Base-by-base conservation (phyloP, 2,329 filamentous ascomycete species). In the Lasiodiplodia hormozganensis region DNA sequence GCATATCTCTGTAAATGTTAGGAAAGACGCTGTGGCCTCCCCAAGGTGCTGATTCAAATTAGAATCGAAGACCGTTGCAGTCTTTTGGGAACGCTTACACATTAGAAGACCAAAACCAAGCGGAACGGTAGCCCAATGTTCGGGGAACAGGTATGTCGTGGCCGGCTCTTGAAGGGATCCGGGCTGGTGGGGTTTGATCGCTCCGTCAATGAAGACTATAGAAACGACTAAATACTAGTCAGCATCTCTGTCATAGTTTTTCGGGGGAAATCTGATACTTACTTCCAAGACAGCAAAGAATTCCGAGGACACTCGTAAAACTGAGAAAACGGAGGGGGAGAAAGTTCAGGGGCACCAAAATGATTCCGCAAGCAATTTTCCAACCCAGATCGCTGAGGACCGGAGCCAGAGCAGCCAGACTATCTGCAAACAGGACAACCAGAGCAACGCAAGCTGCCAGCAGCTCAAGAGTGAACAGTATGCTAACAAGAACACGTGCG, bases 371-470 rank as follows among this genome's bases (percentile, higher is more conserved):
- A 36, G 97, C 79, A 38, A 95, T 83, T 81, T 98, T 98, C 94
- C 95, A 98, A 70, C 88, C 83, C 0, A 88, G 85, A 5, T 92
- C 82, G 57, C 86, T 88, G 71, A 92, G 81, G 0, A 87, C 89
- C 0, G 93, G 92, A 62, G 97, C 88, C 23, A 98, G 82, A 16
- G 92, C 87, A 74, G 92, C 84, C 73, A 98, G 85, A 54, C 92
- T 96, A 81, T 98, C 96, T n/a, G 93, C 92, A 78, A 98, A 98
- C n/a, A 97, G 86, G 23, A 97, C 92, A 38, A 97, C 88, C 3
- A 97, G 85, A 3, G 95, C 95, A 36, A 98, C 94, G 76, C 93
- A 96, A 25, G 94, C 92, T 8, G 92, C 94, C 38, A 97, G 80
- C 31, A 98, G 85, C 79, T 98, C 95, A 53, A 98, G 78, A 12